Percentiles rank a stretch among this genome's conserved stretches.
phyloP scores from a whole-genome alignment of 2,329 filamentous ascomycete species.

The Aspergillus sp. region DNA sequence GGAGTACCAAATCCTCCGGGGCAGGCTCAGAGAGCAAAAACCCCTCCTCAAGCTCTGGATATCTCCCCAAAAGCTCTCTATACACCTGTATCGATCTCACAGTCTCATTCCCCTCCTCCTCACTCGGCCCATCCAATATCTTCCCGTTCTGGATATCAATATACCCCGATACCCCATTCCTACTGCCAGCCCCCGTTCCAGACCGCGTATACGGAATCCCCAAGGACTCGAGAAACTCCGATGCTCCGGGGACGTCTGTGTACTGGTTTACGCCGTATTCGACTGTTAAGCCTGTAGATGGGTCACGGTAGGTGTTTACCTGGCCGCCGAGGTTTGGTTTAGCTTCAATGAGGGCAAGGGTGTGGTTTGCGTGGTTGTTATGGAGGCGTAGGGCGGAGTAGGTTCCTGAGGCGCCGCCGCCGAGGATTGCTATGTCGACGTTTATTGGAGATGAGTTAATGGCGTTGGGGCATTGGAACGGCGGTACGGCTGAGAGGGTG shows the following conservation, averaged over 20 bases:
- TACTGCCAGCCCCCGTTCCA: no score
- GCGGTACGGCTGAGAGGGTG: no score
- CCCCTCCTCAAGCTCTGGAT: conserved; percentile 6
- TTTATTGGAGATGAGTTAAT: no score
- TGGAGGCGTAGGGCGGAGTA: background rate
- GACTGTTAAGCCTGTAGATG: background rate
- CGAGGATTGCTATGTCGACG: background rate
- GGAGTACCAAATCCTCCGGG: conserved; percentile 41
- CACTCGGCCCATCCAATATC: no score
- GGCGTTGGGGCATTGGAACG: no score
- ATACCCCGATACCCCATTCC: no score
- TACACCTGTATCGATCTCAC: background rate
- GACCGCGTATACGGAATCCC: background rate
- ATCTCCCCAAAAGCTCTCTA: conserved; percentile 25
- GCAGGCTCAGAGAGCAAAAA: conserved; percentile 36
- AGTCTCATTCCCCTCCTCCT: no score
- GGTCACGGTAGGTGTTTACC: background rate
- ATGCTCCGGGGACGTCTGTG: background rate
- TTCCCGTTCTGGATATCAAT: no score
- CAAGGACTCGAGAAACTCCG: background rate
- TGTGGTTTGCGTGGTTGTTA: background rate
- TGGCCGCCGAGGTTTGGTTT: background rate
- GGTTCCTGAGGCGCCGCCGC: background rate
- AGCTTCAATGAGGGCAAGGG: background rate
- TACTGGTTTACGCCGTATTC: background rate